These are phyloP conservation scores for Mallotus nudiflorus DNA, from an alignment of 345 rosid genomes.

Conservation along the genomic window DNA sequence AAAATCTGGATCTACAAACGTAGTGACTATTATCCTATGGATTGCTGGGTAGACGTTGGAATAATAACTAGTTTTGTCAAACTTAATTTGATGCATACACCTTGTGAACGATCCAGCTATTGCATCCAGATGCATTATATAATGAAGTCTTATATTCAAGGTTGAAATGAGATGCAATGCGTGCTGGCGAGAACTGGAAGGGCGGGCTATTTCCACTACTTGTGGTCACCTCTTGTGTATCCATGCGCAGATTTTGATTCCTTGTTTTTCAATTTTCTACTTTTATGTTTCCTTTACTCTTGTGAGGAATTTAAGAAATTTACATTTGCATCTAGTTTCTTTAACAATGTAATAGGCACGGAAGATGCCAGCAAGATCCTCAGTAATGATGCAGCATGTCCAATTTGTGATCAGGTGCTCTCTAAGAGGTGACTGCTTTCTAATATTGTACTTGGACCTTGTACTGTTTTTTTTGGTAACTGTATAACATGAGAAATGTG, in stretches of 20 bases:
- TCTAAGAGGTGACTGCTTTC: slow-evolving; percentile 66
- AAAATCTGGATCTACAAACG: no score
- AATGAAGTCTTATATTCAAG: slow-evolving; percentile 23
- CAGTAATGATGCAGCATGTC: slow-evolving; percentile 85
- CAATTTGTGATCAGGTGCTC: slow-evolving; percentile 92
- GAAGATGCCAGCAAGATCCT: slow-evolving; percentile 94
- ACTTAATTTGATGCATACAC: slow-evolving; percentile 1
- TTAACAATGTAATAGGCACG: slow-evolving; percentile 60
- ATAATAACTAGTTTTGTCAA: not conserved
- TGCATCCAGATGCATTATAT: slow-evolving; percentile 18
- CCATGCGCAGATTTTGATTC: slow-evolving; percentile 27
- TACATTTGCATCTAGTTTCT: slow-evolving; percentile 32
- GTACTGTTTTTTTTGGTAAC: not conserved
- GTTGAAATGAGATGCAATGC: slow-evolving; percentile 90
- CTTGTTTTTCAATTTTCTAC: not conserved
- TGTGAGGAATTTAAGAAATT: not conserved
- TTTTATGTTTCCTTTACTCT: slow-evolving; percentile 9
- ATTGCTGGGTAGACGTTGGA: no score
- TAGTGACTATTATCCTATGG: no score
- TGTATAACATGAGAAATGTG: not conserved
- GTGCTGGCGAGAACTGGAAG: slow-evolving; percentile 96
- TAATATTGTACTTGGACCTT: not conserved
- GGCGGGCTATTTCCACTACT: slow-evolving; percentile 82
- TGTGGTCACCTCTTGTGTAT: slow-evolving; percentile 94
- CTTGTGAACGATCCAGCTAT: not conserved